Conservation (phyloP, 192 early-diverging fungal genomes). For the Coemansia guatemalensis region DNA sequence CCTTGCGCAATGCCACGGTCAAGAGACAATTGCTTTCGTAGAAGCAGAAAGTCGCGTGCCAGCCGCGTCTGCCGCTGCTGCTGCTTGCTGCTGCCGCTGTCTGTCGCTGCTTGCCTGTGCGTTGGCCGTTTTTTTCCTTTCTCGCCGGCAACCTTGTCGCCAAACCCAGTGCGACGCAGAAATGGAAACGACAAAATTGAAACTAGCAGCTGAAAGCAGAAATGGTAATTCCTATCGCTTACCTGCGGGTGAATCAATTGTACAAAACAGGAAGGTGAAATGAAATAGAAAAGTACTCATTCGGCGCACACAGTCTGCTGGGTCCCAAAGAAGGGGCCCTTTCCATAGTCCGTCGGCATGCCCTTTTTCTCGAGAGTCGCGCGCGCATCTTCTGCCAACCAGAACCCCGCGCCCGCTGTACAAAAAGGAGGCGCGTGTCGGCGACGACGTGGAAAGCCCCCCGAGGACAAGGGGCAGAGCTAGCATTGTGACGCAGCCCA, state of each 20-base stretch:
- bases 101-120: not conserved
- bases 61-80: not conserved
- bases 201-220: not conserved
- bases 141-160: not conserved
- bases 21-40: not conserved
- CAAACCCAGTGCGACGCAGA: not conserved
- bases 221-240: not conserved
- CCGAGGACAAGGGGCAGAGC: not conserved
- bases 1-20: not conserved
- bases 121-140: not conserved
- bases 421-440: not conserved
- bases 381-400: not conserved
- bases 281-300: slow-evolving; percentile 8
- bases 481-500: not conserved
- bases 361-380: not conserved
- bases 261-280: slow-evolving; percentile 5
- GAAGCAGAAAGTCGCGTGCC: not conserved
- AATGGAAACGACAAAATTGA: not conserved
- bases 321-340: not conserved
- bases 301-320: not conserved
- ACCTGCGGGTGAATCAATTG: slow-evolving; percentile 11
- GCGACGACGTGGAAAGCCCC: not conserved
- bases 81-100: too few species aligned
- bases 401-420: not conserved
- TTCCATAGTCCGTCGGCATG: not conserved